These are phyloP conservation scores for Lentinula edodes DNA, from an alignment of 768 basidiomycete genomes.

Conservation along the genomic window DNA sequence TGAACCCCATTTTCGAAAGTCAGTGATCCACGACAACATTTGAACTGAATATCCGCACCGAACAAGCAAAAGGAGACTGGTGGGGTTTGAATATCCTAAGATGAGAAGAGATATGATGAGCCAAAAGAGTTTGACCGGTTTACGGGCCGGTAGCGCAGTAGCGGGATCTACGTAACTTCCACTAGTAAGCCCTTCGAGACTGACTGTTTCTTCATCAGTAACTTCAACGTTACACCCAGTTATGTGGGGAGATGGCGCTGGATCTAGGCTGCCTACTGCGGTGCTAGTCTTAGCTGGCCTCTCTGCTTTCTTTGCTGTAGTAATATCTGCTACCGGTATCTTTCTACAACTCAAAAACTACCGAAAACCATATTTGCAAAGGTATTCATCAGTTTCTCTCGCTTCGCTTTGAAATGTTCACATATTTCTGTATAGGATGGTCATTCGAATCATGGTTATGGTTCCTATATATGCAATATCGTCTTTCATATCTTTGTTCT, in stretches of 20 bases:
- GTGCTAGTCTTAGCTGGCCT: slow-evolving; percentile 59
- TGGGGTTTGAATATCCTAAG: too few species aligned
- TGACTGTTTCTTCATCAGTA: not conserved
- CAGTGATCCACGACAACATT: too few species aligned
- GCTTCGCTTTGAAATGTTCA: not conserved
- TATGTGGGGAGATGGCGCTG: slow-evolving; percentile 5
- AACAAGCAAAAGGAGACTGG: too few species aligned
- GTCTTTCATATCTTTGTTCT: slow-evolving; percentile 89
- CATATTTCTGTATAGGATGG: slow-evolving; percentile 50
- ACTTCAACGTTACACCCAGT: not conserved
- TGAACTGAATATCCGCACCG: too few species aligned
- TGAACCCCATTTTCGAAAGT: too few species aligned
- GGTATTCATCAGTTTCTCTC: slow-evolving; percentile 40
- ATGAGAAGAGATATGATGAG: too few species aligned
- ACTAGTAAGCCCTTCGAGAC: too few species aligned
- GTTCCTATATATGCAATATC: slow-evolving; percentile 90
- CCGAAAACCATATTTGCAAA: slow-evolving; percentile 72
- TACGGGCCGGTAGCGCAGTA: too few species aligned
- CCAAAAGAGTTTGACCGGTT: too few species aligned
- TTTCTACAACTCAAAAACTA: slow-evolving; percentile 83
- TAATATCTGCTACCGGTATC: slow-evolving; percentile 71
- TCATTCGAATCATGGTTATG: slow-evolving; percentile 95
- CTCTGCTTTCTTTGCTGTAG: slow-evolving; percentile 63
- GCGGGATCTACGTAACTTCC: too few species aligned
- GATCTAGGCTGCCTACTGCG: not conserved